Evolutionary conservation across 495 filamentous ascomycete genomes (phyloP), one percentile per base, ranked within the genome.

Genomic region (Neurospora sp.): DNA sequence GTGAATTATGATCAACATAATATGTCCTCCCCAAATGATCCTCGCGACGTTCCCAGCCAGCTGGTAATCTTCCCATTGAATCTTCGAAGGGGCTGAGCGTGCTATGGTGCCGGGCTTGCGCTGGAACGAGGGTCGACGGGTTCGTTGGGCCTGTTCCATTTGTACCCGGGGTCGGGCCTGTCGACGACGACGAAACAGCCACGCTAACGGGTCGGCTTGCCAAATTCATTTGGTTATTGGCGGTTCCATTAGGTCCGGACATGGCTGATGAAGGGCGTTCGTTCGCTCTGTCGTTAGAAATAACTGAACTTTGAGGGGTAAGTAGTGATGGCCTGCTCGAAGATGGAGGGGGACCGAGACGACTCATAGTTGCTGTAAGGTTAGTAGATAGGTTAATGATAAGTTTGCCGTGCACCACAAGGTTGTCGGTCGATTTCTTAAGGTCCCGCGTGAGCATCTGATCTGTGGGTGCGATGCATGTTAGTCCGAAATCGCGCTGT

Each of bases 391-490:
- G 86, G 79, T 95, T 97, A 70, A 99, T 89, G 77, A 99, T 98
- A 40, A 99, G 88, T 81, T 98, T 98, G 70, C 96, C 96, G 81
- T 99, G 94, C 12, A 99, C 96, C 42, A 98, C 92, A 41, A 99
- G 89, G 78, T 98, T 99, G 80, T 99, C 96, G 70, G 94, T 98
- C 14, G 96, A 98, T 83, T 97, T 98, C 82, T 98, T 98, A 65
- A 99, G 85, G 82, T 99, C 96, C 61, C 94, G 86, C n/a, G 96
- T 99, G 83, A 99, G 91, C 95, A 98, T 98, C 85, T 97, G 93
- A 74, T 85, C 84, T 86, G 73, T 37, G 81, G 27, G 22, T 65
- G 53, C 2, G 14, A 27, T 35, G 31, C 48, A 22, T 59, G 53
- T 65, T 18, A 65, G 53, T 65, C 6, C 14, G 6, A 35, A 35